A percentile compares a stretch with the other conserved stretches of the same genome.
Conservation (phyloP, 1,284 basidiomycete genomes). For the Apiotrichum sp. region DNA sequence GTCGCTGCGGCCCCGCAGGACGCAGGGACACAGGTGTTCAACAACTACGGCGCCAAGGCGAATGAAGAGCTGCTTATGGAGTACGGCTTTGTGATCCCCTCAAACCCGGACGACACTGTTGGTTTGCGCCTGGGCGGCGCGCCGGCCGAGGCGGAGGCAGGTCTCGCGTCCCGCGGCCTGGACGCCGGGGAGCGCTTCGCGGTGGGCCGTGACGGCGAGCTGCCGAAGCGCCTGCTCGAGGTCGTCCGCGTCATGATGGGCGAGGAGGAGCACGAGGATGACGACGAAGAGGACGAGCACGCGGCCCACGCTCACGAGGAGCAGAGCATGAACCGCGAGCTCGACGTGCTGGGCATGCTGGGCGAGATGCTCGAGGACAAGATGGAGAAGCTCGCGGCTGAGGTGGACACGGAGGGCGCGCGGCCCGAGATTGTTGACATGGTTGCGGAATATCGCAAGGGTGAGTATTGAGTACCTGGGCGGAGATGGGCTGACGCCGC, state of each 20-base stretch:
- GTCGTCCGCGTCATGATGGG: slow-evolving; percentile 44
- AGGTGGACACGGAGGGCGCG: slow-evolving; percentile 21
- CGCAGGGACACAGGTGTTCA: slow-evolving; percentile 63
- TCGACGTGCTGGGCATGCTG: slow-evolving; percentile 52
- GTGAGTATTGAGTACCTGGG: slow-evolving; percentile 16
- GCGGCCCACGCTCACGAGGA: slow-evolving; percentile 48
- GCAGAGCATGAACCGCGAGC: slow-evolving; percentile 59
- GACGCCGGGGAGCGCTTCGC: slow-evolving; percentile 53
- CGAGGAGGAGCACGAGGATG: slow-evolving; percentile 43
- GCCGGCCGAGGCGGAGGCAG: slow-evolving; percentile 11
- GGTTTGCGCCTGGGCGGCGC: slow-evolving; percentile 60
- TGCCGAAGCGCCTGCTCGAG: slow-evolving; percentile 58
- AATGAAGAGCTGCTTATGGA: slow-evolving; percentile 80
- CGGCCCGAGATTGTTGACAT: slow-evolving; percentile 25
- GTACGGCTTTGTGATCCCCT: slow-evolving; percentile 71
- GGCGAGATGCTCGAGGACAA: slow-evolving; percentile 59
- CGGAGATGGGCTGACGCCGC: neutral
- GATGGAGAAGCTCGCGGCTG: slow-evolving; percentile 53
- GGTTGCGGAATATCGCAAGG: slow-evolving; percentile 33
- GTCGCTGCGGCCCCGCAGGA: slow-evolving; percentile 37
- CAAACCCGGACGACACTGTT: slow-evolving; percentile 78
- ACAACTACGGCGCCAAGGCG: slow-evolving; percentile 60
- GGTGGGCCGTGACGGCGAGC: slow-evolving; percentile 56
- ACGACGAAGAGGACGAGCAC: slow-evolving; percentile 48
- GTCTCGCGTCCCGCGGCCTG: slow-evolving; percentile 23